Percentiles rank a stretch among this genome's conserved stretches.
Evolutionary conservation across 2,329 filamentous ascomycete genomes (phyloP).

Genomic region (Hypoxylon sp.): DNA sequence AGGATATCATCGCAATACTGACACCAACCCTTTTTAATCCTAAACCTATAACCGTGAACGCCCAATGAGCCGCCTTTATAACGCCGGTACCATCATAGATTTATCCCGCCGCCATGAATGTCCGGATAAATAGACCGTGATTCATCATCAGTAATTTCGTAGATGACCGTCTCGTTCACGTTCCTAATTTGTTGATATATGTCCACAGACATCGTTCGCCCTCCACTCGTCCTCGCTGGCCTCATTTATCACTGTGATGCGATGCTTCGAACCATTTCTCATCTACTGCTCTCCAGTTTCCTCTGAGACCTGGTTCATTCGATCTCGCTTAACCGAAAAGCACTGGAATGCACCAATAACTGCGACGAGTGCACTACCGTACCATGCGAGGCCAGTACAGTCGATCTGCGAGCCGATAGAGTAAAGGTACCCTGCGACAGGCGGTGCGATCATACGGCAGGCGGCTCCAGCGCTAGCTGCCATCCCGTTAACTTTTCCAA

Average conservation of each 20-base stretch:
- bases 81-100: conserved; percentile 16
- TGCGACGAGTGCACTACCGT: conserved; percentile 69
- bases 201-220: not conserved
- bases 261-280: not conserved
- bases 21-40: conserved; percentile 21
- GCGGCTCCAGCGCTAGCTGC: conserved; percentile 74
- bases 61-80: conserved; percentile 20
- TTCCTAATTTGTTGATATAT: not conserved
- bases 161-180: not conserved
- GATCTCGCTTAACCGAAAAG: conserved; percentile 61
- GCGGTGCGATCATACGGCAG: conserved; percentile 75
- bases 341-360: conserved; percentile 69
- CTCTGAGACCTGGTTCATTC: conserved; percentile 30
- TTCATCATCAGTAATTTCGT: conserved; percentile 18
- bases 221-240: conserved; percentile 26
- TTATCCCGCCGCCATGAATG: conserved; percentile 10
- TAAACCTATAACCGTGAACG: conserved; percentile 15
- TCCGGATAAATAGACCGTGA: conserved; percentile 20
- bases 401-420: conserved; percentile 68
- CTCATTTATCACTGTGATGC: conserved; percentile 28
- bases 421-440: conserved; percentile 72
- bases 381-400: conserved; percentile 73
- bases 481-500: conserved; percentile 74
- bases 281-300: conserved; percentile 27
- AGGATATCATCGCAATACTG: conserved; percentile 35